Percentiles rank a stretch among this genome's conserved stretches.
Evolutionary conservation across 768 basidiomycete species (phyloP).

Genomic region (Gelatoporia subvermispora): DNA sequence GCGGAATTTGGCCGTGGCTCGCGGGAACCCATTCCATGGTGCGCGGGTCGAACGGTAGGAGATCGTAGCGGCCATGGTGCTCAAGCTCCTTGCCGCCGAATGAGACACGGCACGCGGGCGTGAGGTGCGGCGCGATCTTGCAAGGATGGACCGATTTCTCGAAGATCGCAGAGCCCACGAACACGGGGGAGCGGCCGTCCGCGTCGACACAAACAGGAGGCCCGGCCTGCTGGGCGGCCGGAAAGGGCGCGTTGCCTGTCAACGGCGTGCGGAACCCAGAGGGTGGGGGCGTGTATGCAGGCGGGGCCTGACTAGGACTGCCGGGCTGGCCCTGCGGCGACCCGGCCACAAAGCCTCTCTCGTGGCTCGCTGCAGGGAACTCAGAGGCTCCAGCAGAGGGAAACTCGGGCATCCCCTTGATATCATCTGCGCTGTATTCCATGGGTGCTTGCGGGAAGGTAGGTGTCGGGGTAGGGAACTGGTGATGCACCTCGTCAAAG

Average conservation of each 20-base stretch:
- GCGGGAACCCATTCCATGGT: slow-evolving; percentile 76
- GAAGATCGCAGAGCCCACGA: slow-evolving; percentile 70
- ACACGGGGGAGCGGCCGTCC: slow-evolving; percentile 56
- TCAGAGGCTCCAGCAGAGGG: slow-evolving; percentile 2
- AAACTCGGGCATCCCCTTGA: slow-evolving; percentile 4
- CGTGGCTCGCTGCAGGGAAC: slow-evolving; percentile 1
- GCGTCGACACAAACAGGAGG: slow-evolving; percentile 51
- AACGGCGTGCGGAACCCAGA: slow-evolving; percentile 68
- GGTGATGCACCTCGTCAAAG: no score
- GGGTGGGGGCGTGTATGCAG: slow-evolving; percentile 35
- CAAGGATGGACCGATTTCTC: slow-evolving; percentile 70
- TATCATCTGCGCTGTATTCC: neutral
- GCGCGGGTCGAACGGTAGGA: slow-evolving; percentile 61
- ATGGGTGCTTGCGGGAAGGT: neutral
- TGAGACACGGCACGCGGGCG: slow-evolving; percentile 48
- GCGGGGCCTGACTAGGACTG: slow-evolving; percentile 4
- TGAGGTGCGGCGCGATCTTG: slow-evolving; percentile 67
- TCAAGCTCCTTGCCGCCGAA: slow-evolving; percentile 57
- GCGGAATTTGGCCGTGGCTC: slow-evolving; percentile 54
- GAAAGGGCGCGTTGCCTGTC: slow-evolving; percentile 30
- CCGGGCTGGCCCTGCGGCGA: neutral
- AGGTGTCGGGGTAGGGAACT: no score
- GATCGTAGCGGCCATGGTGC: slow-evolving; percentile 66
- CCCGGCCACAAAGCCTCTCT: neutral
- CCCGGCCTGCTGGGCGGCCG: slow-evolving; percentile 37